Conservation (phyloP, 805 yeast species). For the Kodamaea lidongshanica region DNA sequence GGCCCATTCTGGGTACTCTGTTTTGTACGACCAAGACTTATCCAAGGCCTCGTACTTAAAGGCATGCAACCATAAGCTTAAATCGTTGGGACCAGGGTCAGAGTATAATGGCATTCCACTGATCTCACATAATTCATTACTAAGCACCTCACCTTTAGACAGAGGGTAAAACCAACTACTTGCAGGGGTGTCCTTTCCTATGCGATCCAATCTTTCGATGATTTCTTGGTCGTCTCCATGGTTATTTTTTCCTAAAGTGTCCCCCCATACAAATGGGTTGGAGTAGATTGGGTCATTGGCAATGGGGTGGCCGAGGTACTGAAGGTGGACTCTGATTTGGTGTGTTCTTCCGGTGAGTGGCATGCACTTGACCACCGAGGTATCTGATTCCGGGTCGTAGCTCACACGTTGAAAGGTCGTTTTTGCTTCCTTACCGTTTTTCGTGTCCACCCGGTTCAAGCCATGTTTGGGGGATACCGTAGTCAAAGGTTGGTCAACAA, state of each 20-base stretch:
- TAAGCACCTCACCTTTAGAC: slow-evolving; percentile 60
- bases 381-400: slow-evolving; percentile 51
- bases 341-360: slow-evolving; percentile 94
- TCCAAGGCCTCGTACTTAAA: slow-evolving; percentile 61
- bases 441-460: slow-evolving; percentile 47
- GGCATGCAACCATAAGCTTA: slow-evolving; percentile 90
- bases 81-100: slow-evolving; percentile 85
- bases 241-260: slow-evolving; percentile 56
- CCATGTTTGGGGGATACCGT: slow-evolving; percentile 73
- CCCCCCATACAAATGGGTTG: slow-evolving; percentile 76
- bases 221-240: slow-evolving; percentile 45
- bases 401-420: slow-evolving; percentile 65
- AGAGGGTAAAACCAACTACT: slow-evolving; percentile 61
- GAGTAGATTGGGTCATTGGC: slow-evolving; percentile 72
- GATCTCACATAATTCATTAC: slow-evolving; percentile 52
- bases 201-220: slow-evolving; percentile 43
- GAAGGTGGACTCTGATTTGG: slow-evolving; percentile 90
- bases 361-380: slow-evolving; percentile 71
- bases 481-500: slow-evolving; percentile 60
- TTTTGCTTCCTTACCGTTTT: slow-evolving; percentile 61
- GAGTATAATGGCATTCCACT: slow-evolving; percentile 71
- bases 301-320: slow-evolving; percentile 63
- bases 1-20: slow-evolving; percentile 84
- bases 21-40: slow-evolving; percentile 63
- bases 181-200: slow-evolving; percentile 68